phyloP scores from a whole-genome alignment of 106 monocot species.

The Platanthera guangdongensis region DNA sequence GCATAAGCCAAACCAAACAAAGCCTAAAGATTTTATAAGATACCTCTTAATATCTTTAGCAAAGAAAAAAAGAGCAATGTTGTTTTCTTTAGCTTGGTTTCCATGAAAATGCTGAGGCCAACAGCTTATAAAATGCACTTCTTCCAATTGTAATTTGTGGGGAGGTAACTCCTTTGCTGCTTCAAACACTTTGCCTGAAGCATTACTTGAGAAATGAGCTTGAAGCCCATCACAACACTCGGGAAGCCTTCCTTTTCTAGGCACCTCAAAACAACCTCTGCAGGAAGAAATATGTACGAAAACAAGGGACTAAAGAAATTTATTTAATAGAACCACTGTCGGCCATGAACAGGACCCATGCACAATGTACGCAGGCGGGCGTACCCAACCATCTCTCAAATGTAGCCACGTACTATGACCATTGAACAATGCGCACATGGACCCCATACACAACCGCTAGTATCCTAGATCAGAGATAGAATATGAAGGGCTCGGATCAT shows the following conservation, averaged over 20 bases:
- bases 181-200: constrained; percentile 57
- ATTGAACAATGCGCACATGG: too few relatives aligned
- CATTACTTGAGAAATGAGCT: constrained; percentile 77
- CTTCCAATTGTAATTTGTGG: constrained; percentile 56
- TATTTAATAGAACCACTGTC: neutral
- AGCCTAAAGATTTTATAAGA: neutral
- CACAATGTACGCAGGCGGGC: too few relatives aligned
- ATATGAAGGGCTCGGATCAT: too few relatives aligned
- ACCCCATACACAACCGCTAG: too few relatives aligned
- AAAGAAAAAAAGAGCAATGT: constrained; percentile 94
- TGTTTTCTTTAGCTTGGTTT: constrained; percentile 46
- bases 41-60: constrained; percentile 82
- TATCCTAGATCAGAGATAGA: too few relatives aligned
- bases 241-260: constrained; percentile 27
- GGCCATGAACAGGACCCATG: too few relatives aligned
- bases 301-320: neutral
- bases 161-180: constrained; percentile 42
- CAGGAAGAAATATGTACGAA: constrained; percentile 7
- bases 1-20: too few relatives aligned
- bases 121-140: constrained; percentile 44
- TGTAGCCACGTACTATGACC: too few relatives aligned
- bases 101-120: constrained; percentile 63
- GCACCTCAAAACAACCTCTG: constrained; percentile 82
- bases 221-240: constrained; percentile 66
- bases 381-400: too few relatives aligned